Percentiles rank a stretch among this genome's conserved stretches.
Evolutionary conservation across 2,329 filamentous ascomycete genomes (phyloP).

Genomic region (Ceratocystis cacaofunesta): DNA sequence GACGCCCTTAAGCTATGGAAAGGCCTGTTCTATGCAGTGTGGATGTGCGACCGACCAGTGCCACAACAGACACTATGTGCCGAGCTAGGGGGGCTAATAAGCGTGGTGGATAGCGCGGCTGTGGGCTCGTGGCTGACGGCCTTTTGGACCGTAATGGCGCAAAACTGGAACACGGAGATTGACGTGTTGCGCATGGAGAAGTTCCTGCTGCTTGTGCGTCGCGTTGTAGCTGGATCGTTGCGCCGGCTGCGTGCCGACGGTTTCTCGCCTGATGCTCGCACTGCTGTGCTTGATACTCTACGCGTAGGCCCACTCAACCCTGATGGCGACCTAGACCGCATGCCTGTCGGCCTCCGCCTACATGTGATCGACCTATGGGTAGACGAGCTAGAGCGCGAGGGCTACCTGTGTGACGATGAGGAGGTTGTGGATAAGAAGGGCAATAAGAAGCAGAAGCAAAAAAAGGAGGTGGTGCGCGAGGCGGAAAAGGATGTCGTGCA

Average conservation of each 20-base stretch:
- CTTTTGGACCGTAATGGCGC: conserved; percentile 57
- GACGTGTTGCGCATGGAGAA: conserved; percentile 79
- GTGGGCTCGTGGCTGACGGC: conserved; percentile 34
- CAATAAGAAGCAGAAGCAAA: conserved; percentile 23
- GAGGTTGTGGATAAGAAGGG: conserved; percentile 24
- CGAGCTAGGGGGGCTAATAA: conserved; percentile 54
- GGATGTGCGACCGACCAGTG: conserved; percentile 83
- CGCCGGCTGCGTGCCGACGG: conserved; percentile 8
- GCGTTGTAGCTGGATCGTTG: conserved; percentile 61
- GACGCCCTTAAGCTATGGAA: conserved; percentile 88
- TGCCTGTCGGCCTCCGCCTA: conserved; percentile 71
- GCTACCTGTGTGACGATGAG: conserved; percentile 33
- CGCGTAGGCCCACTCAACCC: conserved; percentile 24
- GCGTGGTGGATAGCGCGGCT: conserved; percentile 25
- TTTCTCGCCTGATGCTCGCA: background rate
- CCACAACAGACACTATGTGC: conserved; percentile 71
- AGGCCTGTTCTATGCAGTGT: conserved; percentile 82
- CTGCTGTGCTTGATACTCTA: conserved; percentile 21
- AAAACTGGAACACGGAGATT: conserved; percentile 56
- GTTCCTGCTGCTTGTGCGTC: conserved; percentile 70
- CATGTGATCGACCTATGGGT: conserved; percentile 85
- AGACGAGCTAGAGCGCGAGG: conserved; percentile 68
- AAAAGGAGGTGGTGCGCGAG: conserved; percentile 10
- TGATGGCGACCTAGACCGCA: conserved; percentile 34
- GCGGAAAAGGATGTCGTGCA: conserved; percentile 39